These are phyloP conservation scores for Quercus rubra DNA, from an alignment of 306 rosid genomes.

Conservation along the genomic window DNA sequence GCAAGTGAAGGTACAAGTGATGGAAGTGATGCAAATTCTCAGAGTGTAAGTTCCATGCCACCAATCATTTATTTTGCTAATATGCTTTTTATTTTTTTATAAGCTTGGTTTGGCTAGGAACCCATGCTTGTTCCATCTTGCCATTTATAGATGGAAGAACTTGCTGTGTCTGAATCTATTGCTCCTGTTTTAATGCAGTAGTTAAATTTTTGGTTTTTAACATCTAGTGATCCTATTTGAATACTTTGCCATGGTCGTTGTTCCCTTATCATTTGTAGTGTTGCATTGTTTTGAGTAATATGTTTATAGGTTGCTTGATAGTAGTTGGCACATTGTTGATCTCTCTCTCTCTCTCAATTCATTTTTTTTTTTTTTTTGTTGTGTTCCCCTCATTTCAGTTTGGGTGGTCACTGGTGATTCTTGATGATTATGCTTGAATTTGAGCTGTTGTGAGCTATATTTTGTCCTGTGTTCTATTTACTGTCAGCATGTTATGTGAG, in stretches of 20 bases:
- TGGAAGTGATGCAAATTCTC: constrained; percentile 90
- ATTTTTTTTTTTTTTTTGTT: background rate
- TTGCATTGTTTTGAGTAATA: background rate
- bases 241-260: background rate
- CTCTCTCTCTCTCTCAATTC: background rate
- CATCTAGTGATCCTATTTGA: background rate
- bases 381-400: background rate
- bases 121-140: background rate
- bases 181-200: background rate
- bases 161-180: background rate
- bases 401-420: background rate
- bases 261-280: background rate
- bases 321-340: background rate
- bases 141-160: background rate
- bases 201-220: background rate
- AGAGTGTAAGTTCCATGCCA: constrained; percentile 65
- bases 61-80: constrained; percentile 2
- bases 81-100: background rate
- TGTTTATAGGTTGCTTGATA: background rate
- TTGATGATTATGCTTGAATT: background rate
- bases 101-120: background rate
- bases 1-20: constrained; percentile 92
- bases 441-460: background rate
- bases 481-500: background rate
- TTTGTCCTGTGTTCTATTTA: background rate